Conservation (phyloP, 768 basidiomycete genomes). For the Roridomyces roridus region DNA sequence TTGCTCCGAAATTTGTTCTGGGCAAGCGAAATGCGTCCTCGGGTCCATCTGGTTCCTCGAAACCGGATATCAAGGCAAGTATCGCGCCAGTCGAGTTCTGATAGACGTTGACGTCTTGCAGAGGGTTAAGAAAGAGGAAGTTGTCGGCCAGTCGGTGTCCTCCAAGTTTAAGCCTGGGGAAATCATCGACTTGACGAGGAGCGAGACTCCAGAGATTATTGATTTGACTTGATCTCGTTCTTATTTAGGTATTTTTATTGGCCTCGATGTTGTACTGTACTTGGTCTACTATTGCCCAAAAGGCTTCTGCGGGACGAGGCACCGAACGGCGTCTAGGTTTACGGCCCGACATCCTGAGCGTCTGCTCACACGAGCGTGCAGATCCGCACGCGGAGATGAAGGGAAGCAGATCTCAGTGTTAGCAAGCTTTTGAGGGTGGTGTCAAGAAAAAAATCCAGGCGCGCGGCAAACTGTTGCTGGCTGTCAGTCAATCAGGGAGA, state of each 20-base stretch:
- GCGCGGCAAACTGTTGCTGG: background rate
- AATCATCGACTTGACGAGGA: conserved; percentile 22
- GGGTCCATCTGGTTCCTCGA: background rate
- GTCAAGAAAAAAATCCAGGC: background rate
- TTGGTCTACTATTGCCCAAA: no score
- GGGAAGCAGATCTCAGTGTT: background rate
- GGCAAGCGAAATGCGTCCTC: background rate
- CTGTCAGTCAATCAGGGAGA: conserved; percentile 5
- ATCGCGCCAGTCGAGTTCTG: background rate
- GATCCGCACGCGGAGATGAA: background rate
- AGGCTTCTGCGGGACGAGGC: no score
- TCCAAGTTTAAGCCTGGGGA: conserved; percentile 8
- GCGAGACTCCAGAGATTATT: conserved; percentile 20
- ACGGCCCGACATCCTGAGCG: no score
- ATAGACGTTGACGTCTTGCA: conserved; percentile 2
- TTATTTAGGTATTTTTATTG: no score
- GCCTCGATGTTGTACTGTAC: no score
- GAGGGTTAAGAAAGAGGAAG: conserved; percentile 17
- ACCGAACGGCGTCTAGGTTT: no score
- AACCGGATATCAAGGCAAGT: conserved; percentile 10
- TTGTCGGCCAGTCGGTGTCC: background rate
- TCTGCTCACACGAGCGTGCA: no score
- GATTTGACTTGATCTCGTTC: conserved; percentile 19
- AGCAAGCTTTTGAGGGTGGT: conserved; percentile 17
- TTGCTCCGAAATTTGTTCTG: background rate